These are phyloP conservation scores for Fusarium kyushuense DNA, from an alignment of 2,329 filamentous ascomycete species.

Conservation along the genomic window DNA sequence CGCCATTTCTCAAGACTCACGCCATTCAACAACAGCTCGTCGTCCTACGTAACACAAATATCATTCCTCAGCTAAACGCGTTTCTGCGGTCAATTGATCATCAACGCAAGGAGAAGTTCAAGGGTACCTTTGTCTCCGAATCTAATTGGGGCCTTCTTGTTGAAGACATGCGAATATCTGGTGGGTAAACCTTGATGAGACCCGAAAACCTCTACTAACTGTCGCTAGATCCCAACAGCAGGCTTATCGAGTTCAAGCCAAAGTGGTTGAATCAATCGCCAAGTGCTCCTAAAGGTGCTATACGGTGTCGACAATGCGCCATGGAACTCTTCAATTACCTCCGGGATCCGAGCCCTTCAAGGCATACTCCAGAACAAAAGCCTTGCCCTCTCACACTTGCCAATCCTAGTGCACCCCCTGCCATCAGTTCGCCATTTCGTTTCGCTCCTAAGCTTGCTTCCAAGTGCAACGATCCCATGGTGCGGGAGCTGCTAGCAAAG, in stretches of 20 bases:
- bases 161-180: conserved; percentile 72
- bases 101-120: conserved; percentile 59
- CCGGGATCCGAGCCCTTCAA: conserved; percentile 51
- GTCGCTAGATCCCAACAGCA: conserved; percentile 47
- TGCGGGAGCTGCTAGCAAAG: conserved; percentile 43
- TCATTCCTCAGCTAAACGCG: conserved; percentile 63
- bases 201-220: conserved; percentile 2
- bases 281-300: conserved; percentile 71
- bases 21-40: conserved; percentile 56
- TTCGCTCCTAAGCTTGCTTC: conserved; percentile 52
- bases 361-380: conserved; percentile 54
- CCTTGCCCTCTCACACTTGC: conserved; percentile 76
- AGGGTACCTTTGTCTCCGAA: conserved; percentile 63
- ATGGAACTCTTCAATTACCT: conserved; percentile 56
- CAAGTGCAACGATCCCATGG: conserved; percentile 25
- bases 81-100: conserved; percentile 64
- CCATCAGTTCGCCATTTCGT: conserved; percentile 58
- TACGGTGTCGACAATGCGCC: conserved; percentile 81
- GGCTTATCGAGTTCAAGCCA: conserved; percentile 80
- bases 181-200: conserved; percentile 38
- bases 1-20: conserved; percentile 52
- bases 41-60: conserved; percentile 52
- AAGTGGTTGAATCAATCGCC: conserved; percentile 87
- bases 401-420: conserved; percentile 60
- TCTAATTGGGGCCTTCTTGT: conserved; percentile 76